These are phyloP conservation scores for Microcyclospora tardicrescens DNA, from an alignment of 2,329 filamentous ascomycete species.

Conservation along the genomic window DNA sequence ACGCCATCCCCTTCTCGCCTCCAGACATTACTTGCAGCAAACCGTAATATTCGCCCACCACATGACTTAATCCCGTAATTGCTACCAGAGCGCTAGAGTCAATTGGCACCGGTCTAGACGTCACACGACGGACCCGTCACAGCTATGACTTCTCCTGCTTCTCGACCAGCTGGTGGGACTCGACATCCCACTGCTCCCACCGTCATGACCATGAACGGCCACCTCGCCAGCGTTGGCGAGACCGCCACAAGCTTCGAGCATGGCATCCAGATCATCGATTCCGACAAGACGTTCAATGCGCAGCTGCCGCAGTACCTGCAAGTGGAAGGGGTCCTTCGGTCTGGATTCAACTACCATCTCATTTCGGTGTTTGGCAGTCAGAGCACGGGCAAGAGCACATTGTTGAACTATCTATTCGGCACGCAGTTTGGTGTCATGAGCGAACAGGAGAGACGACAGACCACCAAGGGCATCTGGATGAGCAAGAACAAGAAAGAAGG, in stretches of 20 bases:
- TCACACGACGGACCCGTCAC: neutral
- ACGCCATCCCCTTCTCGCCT: neutral
- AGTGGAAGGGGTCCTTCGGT: constrained; percentile 64
- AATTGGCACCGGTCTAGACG: constrained; percentile 1
- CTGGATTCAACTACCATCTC: constrained; percentile 97
- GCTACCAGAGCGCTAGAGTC: constrained; percentile 1
- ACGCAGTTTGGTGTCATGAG: constrained; percentile 98
- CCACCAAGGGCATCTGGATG: constrained; percentile 99
- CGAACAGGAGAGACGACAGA: constrained; percentile 84
- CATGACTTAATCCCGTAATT: constrained; percentile 3
- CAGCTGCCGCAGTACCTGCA: constrained; percentile 69
- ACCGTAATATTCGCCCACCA: neutral
- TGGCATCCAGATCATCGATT: constrained; percentile 94
- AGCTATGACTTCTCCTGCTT: neutral
- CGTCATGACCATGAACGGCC: constrained; percentile 54
- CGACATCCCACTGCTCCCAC: constrained; percentile 22
- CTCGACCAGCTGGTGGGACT: constrained; percentile 4
- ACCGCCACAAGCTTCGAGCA: constrained; percentile 65
- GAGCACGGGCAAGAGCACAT: constrained; percentile 94
- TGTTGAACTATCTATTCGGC: constrained; percentile 90
- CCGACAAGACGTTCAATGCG: constrained; percentile 93
- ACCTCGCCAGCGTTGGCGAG: constrained; percentile 61
- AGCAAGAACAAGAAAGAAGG: constrained; percentile 73
- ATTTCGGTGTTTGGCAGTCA: constrained; percentile 98
- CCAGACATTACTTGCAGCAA: neutral